Evolutionary conservation across 2,329 filamentous ascomycete species (phyloP), one percentile per base, ranked within the genome.

Genomic region (Aspergillus quadricinctus): DNA sequence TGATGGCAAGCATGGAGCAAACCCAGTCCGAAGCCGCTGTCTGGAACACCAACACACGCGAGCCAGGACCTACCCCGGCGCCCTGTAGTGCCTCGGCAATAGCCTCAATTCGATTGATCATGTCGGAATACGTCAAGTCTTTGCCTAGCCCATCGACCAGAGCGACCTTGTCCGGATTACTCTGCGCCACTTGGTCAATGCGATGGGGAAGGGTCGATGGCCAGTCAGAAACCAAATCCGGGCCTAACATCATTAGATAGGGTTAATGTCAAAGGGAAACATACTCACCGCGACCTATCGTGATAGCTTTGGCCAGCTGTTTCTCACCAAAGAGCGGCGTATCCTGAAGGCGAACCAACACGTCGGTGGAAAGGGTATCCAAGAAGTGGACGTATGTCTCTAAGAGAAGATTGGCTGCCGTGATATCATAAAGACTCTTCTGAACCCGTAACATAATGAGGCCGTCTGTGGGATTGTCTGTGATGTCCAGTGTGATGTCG

Each of bases 181-280:
- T 29, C 4, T 14, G 8, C 4, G 62, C 60, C 3, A 78, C 65
- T 3, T 75, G 56, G 52, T 74, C 69, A 48, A 80, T 67, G 5
- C 72, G 70, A 51, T 73, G 69, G 4, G 66, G 48, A 0, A 76
- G 50, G 17, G 74, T 78, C 8, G 41, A 54, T 2, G 71, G 66
- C 74, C 73, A 76, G 14, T 37, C 14, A 10, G 35, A 37, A 3
- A 10, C 17, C 9, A 37, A 17, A 37, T 37, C 35, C 35, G 17
- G 35, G 9, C 35, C 35, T 37, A 7, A 25, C 25, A 25, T 25
- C 25, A 25, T 25, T 25, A 25, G 25, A 25, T 25, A 25, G 25
- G 25, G 4, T 25, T 4, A 25, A 25, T 25, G 25, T 25, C 25
- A 25, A 25, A 25, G 25, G 25, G 25, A 25, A 3, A 25, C 25